phyloP scores from a whole-genome alignment of 2,329 filamentous ascomycete genomes.

The Drechslerella coelobrocha region DNA sequence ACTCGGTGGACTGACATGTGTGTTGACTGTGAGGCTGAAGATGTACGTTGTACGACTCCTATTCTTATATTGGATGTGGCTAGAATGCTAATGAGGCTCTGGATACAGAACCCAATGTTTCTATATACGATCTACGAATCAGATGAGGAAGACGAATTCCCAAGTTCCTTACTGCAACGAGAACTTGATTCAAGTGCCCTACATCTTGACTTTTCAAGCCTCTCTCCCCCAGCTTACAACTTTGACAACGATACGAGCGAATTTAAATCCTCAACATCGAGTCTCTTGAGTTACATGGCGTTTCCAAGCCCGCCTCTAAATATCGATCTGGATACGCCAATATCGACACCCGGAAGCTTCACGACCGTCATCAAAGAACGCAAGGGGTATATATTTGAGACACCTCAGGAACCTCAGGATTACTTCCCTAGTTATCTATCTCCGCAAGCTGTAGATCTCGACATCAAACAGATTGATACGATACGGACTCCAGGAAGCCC shows the following conservation, averaged over 20 bases:
- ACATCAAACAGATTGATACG: slow-evolving; percentile 16
- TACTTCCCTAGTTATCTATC: slow-evolving; percentile 29
- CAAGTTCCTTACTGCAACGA: too few relatives aligned
- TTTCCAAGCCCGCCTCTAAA: slow-evolving; percentile 14
- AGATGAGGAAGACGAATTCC: slow-evolving; percentile 33
- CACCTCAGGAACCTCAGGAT: slow-evolving; percentile 22
- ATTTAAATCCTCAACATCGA: slow-evolving; percentile 23
- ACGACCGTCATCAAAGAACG: slow-evolving; percentile 29
- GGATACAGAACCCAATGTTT: slow-evolving; percentile 31
- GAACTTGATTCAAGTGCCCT: not conserved
- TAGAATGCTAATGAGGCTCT: not conserved
- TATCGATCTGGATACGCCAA: slow-evolving; percentile 10
- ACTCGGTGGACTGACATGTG: slow-evolving; percentile 30
- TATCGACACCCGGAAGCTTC: slow-evolving; percentile 39
- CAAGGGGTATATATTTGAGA: slow-evolving; percentile 34
- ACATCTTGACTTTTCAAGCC: slow-evolving; percentile 12
- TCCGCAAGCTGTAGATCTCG: slow-evolving; percentile 21
- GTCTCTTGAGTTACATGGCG: slow-evolving; percentile 8
- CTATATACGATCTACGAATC: slow-evolving; percentile 45
- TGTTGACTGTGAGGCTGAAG: slow-evolving; percentile 30
- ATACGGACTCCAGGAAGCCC: slow-evolving; percentile 23
- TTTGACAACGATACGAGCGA: slow-evolving; percentile 28
- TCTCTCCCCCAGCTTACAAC: slow-evolving; percentile 23
- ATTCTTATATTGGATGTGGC: not conserved
- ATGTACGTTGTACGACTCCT: slow-evolving; percentile 11